These are phyloP conservation scores for Phytophthora chlamydospora DNA, from an alignment of 352 stramenopile genomes.

Conservation along the genomic window DNA sequence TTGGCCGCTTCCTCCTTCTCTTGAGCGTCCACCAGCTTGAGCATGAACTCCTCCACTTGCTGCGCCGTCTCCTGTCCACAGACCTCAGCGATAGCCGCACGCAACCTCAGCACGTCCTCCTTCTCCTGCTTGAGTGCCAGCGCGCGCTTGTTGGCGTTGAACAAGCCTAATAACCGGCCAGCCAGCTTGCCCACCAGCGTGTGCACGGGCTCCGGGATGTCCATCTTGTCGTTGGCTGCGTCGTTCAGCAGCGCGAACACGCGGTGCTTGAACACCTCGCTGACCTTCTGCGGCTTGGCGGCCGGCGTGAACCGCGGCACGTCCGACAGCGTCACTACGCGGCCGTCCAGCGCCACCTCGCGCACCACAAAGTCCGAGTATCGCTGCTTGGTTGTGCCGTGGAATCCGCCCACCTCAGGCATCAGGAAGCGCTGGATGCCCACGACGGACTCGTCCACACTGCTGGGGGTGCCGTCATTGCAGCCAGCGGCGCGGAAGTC, in stretches of 20 bases:
- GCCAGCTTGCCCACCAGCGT: slow-evolving; percentile 67
- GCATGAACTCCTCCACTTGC: slow-evolving; percentile 52
- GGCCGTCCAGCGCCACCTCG: slow-evolving; percentile 70
- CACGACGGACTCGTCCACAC: slow-evolving; percentile 76
- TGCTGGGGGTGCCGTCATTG: slow-evolving; percentile 77
- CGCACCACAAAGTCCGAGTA: slow-evolving; percentile 94
- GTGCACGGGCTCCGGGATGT: slow-evolving; percentile 44
- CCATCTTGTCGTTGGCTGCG: slow-evolving; percentile 38
- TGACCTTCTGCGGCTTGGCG: slow-evolving; percentile 66
- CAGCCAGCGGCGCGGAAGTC: slow-evolving; percentile 70
- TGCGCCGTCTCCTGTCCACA: slow-evolving; percentile 52
- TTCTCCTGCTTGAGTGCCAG: slow-evolving; percentile 40
- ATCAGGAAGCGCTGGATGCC: slow-evolving; percentile 75
- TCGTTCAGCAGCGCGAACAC: slow-evolving; percentile 68
- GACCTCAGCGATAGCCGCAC: slow-evolving; percentile 44
- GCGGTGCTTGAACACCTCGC: slow-evolving; percentile 80
- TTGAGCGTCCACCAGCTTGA: slow-evolving; percentile 44
- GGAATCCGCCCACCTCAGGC: slow-evolving; percentile 74
- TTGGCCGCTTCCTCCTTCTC: slow-evolving; percentile 34
- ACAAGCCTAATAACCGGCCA: slow-evolving; percentile 57
- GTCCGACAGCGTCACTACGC: slow-evolving; percentile 68
- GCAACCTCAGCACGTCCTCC: slow-evolving; percentile 51
- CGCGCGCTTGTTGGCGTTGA: slow-evolving; percentile 70
- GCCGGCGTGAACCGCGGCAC: slow-evolving; percentile 54
- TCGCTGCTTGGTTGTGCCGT: slow-evolving; percentile 88